Conservation (phyloP, 768 basidiomycete species). For the Hygrophoropsis aurantiaca region DNA sequence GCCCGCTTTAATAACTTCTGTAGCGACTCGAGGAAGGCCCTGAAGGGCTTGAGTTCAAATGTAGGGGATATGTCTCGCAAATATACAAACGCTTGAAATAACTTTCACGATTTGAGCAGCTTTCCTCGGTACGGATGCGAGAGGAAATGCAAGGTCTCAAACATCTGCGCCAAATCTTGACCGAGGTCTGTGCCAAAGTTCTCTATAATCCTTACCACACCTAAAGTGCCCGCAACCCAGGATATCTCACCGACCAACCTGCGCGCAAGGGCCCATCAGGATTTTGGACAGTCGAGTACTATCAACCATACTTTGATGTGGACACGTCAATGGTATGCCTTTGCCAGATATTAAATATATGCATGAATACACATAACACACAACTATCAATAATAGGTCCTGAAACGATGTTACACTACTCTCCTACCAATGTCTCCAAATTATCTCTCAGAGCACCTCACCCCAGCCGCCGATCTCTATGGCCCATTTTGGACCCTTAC, state of each 20-base stretch:
- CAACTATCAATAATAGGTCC: no score
- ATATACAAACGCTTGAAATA: background rate
- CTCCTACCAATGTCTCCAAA: slow-evolving; percentile 70
- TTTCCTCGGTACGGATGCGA: slow-evolving; percentile 51
- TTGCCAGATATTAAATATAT: background rate
- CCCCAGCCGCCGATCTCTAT: slow-evolving; percentile 70
- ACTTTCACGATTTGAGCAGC: slow-evolving; percentile 35
- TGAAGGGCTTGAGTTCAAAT: slow-evolving; percentile 73
- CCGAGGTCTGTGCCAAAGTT: slow-evolving; percentile 39
- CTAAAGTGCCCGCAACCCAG: slow-evolving; percentile 32
- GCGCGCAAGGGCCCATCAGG: slow-evolving; percentile 46
- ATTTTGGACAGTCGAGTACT: slow-evolving; percentile 84
- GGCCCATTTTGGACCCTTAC: slow-evolving; percentile 99
- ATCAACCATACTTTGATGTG: slow-evolving; percentile 86
- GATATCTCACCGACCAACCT: slow-evolving; percentile 61
- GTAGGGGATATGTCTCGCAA: slow-evolving; percentile 32
- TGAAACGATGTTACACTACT: slow-evolving; percentile 75
- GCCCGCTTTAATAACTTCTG: background rate
- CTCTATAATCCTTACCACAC: background rate
- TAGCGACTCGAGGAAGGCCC: slow-evolving; percentile 66
- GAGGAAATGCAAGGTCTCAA: slow-evolving; percentile 23
- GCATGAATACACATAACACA: background rate
- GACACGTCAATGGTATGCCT: slow-evolving; percentile 69
- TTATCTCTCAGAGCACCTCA: slow-evolving; percentile 62
- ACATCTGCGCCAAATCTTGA: slow-evolving; percentile 40